Percentiles rank a stretch among this genome's conserved stretches.
phyloP scores from a whole-genome alignment of 2,329 filamentous ascomycete genomes.

The Botrytis porri region DNA sequence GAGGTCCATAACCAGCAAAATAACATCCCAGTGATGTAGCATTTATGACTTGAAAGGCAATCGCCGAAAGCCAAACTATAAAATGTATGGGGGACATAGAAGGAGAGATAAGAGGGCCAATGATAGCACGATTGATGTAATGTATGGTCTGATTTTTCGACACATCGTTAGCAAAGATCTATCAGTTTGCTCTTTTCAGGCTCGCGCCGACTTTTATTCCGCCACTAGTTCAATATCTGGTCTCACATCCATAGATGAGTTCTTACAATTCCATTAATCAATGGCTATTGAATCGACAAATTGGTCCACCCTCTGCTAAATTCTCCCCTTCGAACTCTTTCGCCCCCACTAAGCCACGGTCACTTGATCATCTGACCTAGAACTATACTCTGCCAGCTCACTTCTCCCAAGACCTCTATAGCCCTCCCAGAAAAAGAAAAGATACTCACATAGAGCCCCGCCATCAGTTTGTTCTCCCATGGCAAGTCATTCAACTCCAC shows the following conservation, averaged over 20 bases:
- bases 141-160: constrained; percentile 60
- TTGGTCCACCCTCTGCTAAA: background rate
- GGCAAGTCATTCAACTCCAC: constrained; percentile 61
- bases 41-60: constrained; percentile 77
- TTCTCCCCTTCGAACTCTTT: background rate
- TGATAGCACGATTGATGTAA: constrained; percentile 84
- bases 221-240: background rate
- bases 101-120: constrained; percentile 79
- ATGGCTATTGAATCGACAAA: background rate
- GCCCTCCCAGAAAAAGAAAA: background rate
- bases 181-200: background rate
- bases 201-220: background rate
- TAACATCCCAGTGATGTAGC: constrained; percentile 74
- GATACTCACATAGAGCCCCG: constrained; percentile 55
- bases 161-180: constrained; percentile 7
- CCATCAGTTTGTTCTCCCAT: constrained; percentile 76
- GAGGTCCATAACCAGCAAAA: constrained; percentile 76
- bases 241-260: background rate
- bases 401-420: background rate
- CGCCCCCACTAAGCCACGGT: background rate
- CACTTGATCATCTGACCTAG: background rate
- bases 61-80: constrained; percentile 60
- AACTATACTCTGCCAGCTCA: background rate
- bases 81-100: constrained; percentile 89
- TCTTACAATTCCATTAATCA: background rate